Conservation (phyloP, 768 basidiomycete genomes). For the Mycena metata region DNA sequence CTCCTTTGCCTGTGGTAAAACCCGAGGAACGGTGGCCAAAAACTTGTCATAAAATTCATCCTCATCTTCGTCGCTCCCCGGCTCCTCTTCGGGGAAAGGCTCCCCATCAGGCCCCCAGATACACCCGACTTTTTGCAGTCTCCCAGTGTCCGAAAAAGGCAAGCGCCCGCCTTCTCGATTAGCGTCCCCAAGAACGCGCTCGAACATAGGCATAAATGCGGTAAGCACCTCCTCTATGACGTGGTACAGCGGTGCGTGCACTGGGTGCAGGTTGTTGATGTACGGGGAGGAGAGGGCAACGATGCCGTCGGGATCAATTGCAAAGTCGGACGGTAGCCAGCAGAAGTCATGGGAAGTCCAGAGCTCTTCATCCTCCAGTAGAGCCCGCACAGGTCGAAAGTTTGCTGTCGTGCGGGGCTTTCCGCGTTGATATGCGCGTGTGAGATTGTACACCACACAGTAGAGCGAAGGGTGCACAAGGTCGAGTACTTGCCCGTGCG, state of each 20-base stretch:
- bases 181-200: conserved; percentile 39
- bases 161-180: conserved; percentile 8
- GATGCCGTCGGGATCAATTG: conserved; percentile 35
- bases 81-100: background rate
- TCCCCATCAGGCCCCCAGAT: conserved; percentile 9
- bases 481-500: too few species aligned
- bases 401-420: conserved; percentile 11
- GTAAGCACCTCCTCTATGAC: conserved; percentile 38
- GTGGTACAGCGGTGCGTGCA: conserved; percentile 33
- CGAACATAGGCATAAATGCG: conserved; percentile 43
- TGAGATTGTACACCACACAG: conserved; percentile 53
- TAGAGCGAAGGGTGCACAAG: conserved; percentile 51
- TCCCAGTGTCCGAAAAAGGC: background rate
- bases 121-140: background rate
- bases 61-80: background rate
- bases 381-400: conserved; percentile 5
- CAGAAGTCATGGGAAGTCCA: conserved; percentile 39
- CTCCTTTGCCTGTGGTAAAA: conserved; percentile 16
- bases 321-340: conserved; percentile 48
- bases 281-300: conserved; percentile 37
- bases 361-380: background rate
- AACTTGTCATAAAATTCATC: conserved; percentile 2
- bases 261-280: conserved; percentile 46
- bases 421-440: conserved; percentile 26
- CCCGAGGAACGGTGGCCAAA: background rate